Conservation (phyloP, 352 stramenopile genomes). For the Pilasporangium apinafurcum region DNA sequence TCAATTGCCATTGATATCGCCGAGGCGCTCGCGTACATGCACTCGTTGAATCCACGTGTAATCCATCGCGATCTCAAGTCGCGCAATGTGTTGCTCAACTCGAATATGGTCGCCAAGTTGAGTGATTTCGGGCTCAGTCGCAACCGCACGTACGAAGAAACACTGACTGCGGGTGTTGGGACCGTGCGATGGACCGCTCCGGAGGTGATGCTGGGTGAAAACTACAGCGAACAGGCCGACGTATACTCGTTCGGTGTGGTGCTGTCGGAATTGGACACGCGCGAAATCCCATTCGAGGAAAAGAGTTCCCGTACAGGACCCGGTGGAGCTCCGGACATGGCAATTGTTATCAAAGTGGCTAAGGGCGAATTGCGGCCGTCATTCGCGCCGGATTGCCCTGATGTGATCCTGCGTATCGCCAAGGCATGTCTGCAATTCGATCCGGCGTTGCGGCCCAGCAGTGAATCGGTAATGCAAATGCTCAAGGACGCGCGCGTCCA, state of each 20-base stretch:
- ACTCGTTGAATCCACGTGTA: slow-evolving; percentile 76
- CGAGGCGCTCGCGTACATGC: slow-evolving; percentile 78
- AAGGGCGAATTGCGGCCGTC: slow-evolving; percentile 77
- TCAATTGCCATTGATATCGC: slow-evolving; percentile 80
- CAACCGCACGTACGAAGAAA: slow-evolving; percentile 84
- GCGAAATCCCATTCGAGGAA: slow-evolving; percentile 84
- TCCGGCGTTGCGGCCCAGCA: slow-evolving; percentile 68
- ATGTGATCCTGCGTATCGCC: slow-evolving; percentile 62
- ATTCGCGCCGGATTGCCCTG: slow-evolving; percentile 35
- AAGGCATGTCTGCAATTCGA: slow-evolving; percentile 84
- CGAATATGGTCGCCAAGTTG: slow-evolving; percentile 76
- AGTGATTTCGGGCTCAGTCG: slow-evolving; percentile 80
- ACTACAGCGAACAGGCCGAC: slow-evolving; percentile 83
- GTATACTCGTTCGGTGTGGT: slow-evolving; percentile 88
- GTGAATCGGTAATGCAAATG: slow-evolving; percentile 67
- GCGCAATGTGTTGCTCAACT: slow-evolving; percentile 75
- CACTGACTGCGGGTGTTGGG: slow-evolving; percentile 71
- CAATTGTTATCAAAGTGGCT: slow-evolving; percentile 74
- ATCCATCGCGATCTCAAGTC: slow-evolving; percentile 85
- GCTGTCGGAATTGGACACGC: slow-evolving; percentile 81
- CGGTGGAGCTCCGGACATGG: slow-evolving; percentile 62
- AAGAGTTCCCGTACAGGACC: slow-evolving; percentile 63
- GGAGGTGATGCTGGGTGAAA: slow-evolving; percentile 85
- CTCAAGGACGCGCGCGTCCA: slow-evolving; percentile 63
- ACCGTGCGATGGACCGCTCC: slow-evolving; percentile 84